A percentile compares a stretch with the other conserved stretches of the same genome.
Conservation (phyloP, 2,329 filamentous ascomycete species). For the Nothomitra cinnamomea region DNA sequence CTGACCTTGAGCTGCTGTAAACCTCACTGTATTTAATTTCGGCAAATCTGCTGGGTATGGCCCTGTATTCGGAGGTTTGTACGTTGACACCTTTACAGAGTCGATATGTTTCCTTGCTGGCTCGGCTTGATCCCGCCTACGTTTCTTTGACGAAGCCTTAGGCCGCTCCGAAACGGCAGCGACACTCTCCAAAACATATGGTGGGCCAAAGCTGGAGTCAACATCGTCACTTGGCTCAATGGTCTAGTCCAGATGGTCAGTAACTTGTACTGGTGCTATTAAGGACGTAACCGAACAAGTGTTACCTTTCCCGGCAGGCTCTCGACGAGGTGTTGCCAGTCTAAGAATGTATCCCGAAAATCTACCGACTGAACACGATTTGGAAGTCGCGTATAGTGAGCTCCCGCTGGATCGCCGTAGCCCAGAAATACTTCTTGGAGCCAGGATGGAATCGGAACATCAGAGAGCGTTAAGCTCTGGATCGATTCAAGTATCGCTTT, state of each 20-base stretch:
- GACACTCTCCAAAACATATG: constrained; percentile 65
- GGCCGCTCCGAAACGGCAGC: constrained; percentile 31
- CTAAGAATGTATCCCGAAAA: constrained; percentile 83
- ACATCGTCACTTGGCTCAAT: constrained; percentile 62
- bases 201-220: constrained; percentile 61
- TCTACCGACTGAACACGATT: constrained; percentile 68
- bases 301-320: constrained; percentile 59
- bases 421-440: constrained; percentile 95
- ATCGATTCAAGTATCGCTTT: constrained; percentile 86
- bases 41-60: constrained; percentile 77
- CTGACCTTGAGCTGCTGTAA: constrained; percentile 59
- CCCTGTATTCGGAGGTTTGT: constrained; percentile 73
- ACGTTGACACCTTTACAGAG: constrained; percentile 69
- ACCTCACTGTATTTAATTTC: constrained; percentile 67
- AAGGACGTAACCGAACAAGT: too few relatives aligned
- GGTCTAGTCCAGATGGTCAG: constrained; percentile 23
- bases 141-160: constrained; percentile 60
- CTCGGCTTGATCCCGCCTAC: constrained; percentile 60
- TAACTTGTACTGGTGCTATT: neutral
- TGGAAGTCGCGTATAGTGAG: constrained; percentile 66
- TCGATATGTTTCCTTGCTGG: constrained; percentile 44
- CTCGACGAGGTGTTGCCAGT: constrained; percentile 87
- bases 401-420: constrained; percentile 80
- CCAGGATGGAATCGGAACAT: constrained; percentile 77
- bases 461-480: constrained; percentile 65